These are phyloP conservation scores for Alnus rubra DNA, from an alignment of 306 rosid genomes.

Conservation along the genomic window DNA sequence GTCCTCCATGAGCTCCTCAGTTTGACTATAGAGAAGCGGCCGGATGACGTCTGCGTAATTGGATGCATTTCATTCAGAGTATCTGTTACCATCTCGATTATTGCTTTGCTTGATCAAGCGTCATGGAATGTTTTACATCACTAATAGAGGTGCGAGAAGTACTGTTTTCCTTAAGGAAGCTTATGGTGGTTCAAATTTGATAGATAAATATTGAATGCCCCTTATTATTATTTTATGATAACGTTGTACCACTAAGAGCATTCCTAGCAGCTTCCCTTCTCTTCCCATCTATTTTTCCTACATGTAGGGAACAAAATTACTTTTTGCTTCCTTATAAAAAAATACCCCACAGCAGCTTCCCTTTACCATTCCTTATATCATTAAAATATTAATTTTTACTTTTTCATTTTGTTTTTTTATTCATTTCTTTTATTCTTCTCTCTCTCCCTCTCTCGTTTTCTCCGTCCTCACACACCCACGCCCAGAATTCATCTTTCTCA, in stretches of 20 bases:
- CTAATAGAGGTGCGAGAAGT: constrained; percentile 84
- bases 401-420: too few species aligned
- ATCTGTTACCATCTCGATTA: constrained; percentile 65
- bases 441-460: too few species aligned
- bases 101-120: constrained; percentile 76
- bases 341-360: too few species aligned
- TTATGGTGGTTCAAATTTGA: constrained; percentile 56
- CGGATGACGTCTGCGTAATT: constrained; percentile 76
- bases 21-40: constrained; percentile 65
- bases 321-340: too few species aligned
- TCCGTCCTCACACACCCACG: too few species aligned
- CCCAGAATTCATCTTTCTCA: too few species aligned
- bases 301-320: too few species aligned
- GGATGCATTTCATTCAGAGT: constrained; percentile 77
- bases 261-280: too few species aligned
- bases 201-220: constrained; percentile 47
- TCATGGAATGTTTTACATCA: constrained; percentile 85
- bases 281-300: too few species aligned
- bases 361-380: too few species aligned
- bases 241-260: constrained; percentile 51
- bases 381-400: too few species aligned
- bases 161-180: constrained; percentile 72
- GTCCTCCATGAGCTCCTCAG: constrained; percentile 89
- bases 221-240: constrained; percentile 45
- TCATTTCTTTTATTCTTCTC: too few species aligned